Evolutionary conservation across 2,329 filamentous ascomycete genomes (phyloP).

Genomic region (Aureobasidium sp.): DNA sequence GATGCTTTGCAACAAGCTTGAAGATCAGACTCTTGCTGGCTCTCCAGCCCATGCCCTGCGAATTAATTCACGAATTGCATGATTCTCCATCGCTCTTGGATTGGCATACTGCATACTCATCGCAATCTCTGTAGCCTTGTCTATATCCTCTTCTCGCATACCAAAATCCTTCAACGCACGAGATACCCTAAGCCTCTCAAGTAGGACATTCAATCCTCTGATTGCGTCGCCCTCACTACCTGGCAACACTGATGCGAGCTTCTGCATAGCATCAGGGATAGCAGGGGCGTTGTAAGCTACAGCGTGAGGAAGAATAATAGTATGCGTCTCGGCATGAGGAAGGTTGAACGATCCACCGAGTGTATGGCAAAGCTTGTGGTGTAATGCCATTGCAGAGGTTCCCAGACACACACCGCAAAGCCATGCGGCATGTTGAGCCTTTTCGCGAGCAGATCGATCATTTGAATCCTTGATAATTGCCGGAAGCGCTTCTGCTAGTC

Average conservation of each 20-base stretch:
- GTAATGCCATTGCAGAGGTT: slow-evolving; percentile 55
- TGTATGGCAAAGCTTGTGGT: slow-evolving; percentile 62
- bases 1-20: too few relatives aligned
- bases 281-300: slow-evolving; percentile 55
- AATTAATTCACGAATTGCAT: slow-evolving; percentile 49
- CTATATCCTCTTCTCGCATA: slow-evolving; percentile 55
- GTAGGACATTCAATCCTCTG: slow-evolving; percentile 49
- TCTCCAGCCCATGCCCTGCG: slow-evolving; percentile 57
- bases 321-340: slow-evolving; percentile 60
- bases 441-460: background rate
- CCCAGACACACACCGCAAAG: slow-evolving; percentile 57
- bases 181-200: slow-evolving; percentile 49
- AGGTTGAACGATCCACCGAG: slow-evolving; percentile 58
- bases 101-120: slow-evolving; percentile 55
- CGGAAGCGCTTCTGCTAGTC: slow-evolving; percentile 49
- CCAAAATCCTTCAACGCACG: slow-evolving; percentile 49
- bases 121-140: slow-evolving; percentile 53
- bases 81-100: slow-evolving; percentile 48
- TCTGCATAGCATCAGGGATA: slow-evolving; percentile 47
- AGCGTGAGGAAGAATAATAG: slow-evolving; percentile 55
- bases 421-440: slow-evolving; percentile 57
- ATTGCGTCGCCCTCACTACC: slow-evolving; percentile 53
- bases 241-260: slow-evolving; percentile 48
- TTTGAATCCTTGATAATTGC: slow-evolving; percentile 42
- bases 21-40: slow-evolving; percentile 36